phyloP scores from a whole-genome alignment of 129 eudicot genomes.

The Daucus carota region DH1_v3.0 NC_030384.2:35614001-35614500 shows the following conservation, averaged over 20 bases:
- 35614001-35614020: neutral
- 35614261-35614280: neutral
- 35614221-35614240: neutral
- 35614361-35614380: neutral
- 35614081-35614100: constrained; percentile 49
- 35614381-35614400: neutral
- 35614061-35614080: constrained; percentile 85
- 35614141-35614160: constrained; percentile 67
- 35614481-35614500: neutral
- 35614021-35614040: constrained; percentile 36
- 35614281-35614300: neutral
- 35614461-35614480: neutral
- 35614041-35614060: constrained; percentile 38
- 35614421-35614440: neutral
- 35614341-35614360: neutral
- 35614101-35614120: constrained; percentile 40
- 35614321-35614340: neutral
- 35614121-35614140: constrained; percentile 79
- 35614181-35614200: neutral
- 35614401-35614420: neutral
- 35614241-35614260: neutral
- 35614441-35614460: neutral
- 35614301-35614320: neutral
- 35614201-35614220: neutral
- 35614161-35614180: neutral